These are phyloP conservation scores for Yarrowia sp. DNA, from an alignment of 805 yeast species.

Conservation along the genomic window DNA sequence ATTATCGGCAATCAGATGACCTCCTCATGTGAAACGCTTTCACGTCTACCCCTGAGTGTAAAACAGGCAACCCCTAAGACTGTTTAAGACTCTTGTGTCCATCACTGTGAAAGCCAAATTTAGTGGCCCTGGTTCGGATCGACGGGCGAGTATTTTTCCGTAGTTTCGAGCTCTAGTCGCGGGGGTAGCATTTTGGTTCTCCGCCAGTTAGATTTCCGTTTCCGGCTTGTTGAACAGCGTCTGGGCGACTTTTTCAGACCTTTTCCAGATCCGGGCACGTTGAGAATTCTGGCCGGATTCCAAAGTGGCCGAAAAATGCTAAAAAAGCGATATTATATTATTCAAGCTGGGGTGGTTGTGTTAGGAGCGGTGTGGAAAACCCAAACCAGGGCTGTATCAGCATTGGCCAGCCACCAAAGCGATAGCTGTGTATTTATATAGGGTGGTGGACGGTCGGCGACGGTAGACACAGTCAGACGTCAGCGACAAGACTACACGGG, in stretches of 20 bases:
- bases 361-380: slow-evolving; percentile 5
- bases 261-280: slow-evolving; percentile 7
- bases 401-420: slow-evolving; percentile 12
- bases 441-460: not conserved
- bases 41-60: not conserved
- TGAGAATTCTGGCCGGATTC: not conserved
- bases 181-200: too few species aligned
- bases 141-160: not conserved
- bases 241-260: not conserved
- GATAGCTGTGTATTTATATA: slow-evolving; percentile 4
- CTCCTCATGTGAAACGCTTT: too few species aligned
- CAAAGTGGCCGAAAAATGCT: not conserved
- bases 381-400: slow-evolving; percentile 30
- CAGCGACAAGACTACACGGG: not conserved
- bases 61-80: slow-evolving; percentile 4
- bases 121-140: not conserved
- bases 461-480: not conserved
- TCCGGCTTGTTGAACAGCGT: not conserved
- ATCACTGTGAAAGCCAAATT: not conserved
- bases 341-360: not conserved
- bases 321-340: slow-evolving; percentile 29
- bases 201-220: not conserved
- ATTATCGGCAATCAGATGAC: too few species aligned
- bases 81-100: not conserved
- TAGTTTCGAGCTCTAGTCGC: not conserved